Evolutionary conservation across 176 grass and related monocot genomes (phyloP).

Genomic region (Olyra latifolia): DNA sequence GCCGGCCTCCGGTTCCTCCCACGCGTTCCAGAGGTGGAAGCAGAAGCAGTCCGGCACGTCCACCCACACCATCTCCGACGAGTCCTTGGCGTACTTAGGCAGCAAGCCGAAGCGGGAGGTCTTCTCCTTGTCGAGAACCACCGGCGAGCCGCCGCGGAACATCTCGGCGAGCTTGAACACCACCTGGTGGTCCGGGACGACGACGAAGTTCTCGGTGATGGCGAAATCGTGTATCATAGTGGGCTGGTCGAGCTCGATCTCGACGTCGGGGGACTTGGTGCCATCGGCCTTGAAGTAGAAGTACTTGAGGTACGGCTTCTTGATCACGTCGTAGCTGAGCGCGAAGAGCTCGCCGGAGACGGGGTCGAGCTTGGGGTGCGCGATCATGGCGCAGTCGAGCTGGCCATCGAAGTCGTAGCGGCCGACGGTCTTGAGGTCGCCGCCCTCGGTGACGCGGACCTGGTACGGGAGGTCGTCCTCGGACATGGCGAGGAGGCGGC

Average conservation of each 20-base stretch:
- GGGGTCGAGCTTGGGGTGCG: conserved; percentile 84
- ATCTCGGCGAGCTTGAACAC: conserved; percentile 89
- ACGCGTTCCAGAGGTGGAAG: conserved; percentile 98
- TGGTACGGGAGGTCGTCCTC: conserved; percentile 95
- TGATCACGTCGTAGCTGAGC: conserved; percentile 86
- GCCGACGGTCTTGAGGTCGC: conserved; percentile 60
- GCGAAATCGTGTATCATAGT: conserved; percentile 99
- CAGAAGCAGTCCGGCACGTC: conserved; percentile 97
- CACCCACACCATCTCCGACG: conserved; percentile 75
- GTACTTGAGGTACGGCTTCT: conserved; percentile 69
- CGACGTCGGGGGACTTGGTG: conserved; percentile 64
- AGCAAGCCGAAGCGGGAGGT: conserved; percentile 75
- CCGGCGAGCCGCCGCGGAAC: conserved; percentile 76
- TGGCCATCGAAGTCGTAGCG: conserved; percentile 76
- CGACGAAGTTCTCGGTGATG: conserved; percentile 77
- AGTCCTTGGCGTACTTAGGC: conserved; percentile 59
- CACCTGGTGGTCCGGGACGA: conserved; percentile 88
- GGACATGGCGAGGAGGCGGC: conserved; percentile 89
- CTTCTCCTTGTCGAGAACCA: conserved; percentile 71
- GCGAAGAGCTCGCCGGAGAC: conserved; percentile 66
- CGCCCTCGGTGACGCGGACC: conserved; percentile 44
- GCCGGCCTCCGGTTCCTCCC: conserved; percentile 57
- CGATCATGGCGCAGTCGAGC: conserved; percentile 68
- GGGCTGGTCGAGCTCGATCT: conserved; percentile 70
- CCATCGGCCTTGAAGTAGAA: conserved; percentile 68